Evolutionary conservation across 78 protist species (phyloP).

Genomic region (Dictyostelium firmibasis): DNA sequence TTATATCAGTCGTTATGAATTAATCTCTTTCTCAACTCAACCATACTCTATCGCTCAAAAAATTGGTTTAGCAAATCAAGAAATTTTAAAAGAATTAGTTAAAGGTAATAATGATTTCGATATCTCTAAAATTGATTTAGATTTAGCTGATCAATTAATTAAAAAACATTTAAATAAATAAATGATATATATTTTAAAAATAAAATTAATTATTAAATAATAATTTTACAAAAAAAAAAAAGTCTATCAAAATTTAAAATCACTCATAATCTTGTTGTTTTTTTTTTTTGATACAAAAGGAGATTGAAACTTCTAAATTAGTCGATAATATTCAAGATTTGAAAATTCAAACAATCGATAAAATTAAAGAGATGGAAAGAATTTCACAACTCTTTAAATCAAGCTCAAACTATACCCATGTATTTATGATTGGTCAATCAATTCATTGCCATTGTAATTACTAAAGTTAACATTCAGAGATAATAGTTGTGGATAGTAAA

Average conservation of each 20-base stretch:
- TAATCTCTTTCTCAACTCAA: constrained; percentile 76
- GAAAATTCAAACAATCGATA: no score
- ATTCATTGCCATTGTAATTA: constrained; percentile 68
- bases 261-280: no score
- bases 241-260: no score
- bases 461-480: constrained; percentile 19
- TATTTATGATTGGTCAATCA: constrained; percentile 61
- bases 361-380: constrained; percentile 13
- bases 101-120: constrained; percentile 2
- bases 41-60: constrained; percentile 70
- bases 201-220: neutral
- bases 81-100: constrained; percentile 15
- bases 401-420: constrained; percentile 25
- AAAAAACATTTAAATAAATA: constrained; percentile 25
- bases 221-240: no score
- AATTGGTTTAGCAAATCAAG: constrained; percentile 46
- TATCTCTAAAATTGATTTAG: constrained; percentile 16
- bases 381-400: constrained; percentile 16
- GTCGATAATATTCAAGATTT: no score
- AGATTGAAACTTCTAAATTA: no score
- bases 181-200: neutral
- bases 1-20: constrained; percentile 70
- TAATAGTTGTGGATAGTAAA: constrained; percentile 35
- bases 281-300: no score
- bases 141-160: constrained; percentile 38